Percentiles rank a stretch among this genome's conserved stretches.
Evolutionary conservation across 2,329 filamentous ascomycete genomes (phyloP).

Genomic region (Lojkania enalia): DNA sequence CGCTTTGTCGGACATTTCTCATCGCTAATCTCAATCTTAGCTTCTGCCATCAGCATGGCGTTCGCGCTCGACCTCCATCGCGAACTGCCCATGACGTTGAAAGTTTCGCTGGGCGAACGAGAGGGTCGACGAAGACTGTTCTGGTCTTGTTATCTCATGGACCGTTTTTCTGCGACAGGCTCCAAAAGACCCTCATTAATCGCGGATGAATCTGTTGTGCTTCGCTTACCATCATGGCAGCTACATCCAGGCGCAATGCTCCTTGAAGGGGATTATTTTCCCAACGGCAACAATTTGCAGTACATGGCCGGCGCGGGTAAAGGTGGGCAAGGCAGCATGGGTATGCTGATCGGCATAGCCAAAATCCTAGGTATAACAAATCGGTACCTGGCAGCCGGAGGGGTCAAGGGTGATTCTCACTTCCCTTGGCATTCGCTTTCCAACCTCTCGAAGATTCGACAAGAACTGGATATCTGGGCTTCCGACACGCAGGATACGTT

Average conservation of each 20-base stretch:
- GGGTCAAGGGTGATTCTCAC: conserved; percentile 85
- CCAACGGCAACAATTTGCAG: conserved; percentile 75
- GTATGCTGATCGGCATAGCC: conserved; percentile 82
- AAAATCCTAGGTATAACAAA: conserved; percentile 83
- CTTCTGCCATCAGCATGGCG: conserved; percentile 78
- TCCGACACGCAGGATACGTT: conserved; percentile 80
- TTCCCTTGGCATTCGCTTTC: conserved; percentile 90
- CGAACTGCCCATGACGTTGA: conserved; percentile 67
- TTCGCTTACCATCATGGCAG: conserved; percentile 76
- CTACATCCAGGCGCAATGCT: conserved; percentile 63
- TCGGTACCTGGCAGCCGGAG: conserved; percentile 79
- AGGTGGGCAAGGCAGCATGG: conserved; percentile 73
- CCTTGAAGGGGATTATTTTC: conserved; percentile 79
- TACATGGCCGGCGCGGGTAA: conserved; percentile 70
- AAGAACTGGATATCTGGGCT: conserved; percentile 84
- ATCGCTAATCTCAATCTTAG: conserved; percentile 49
- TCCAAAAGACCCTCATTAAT: conserved; percentile 82
- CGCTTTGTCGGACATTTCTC: conserved; percentile 5
- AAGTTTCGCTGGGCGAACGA: conserved; percentile 68
- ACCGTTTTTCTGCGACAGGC: conserved; percentile 79
- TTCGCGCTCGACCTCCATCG: conserved; percentile 80
- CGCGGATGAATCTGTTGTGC: conserved; percentile 72
- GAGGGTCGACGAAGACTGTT: conserved; percentile 81
- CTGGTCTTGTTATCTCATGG: conserved; percentile 86
- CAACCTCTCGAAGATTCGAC: conserved; percentile 81